These are phyloP conservation scores for Miamiensis avidus DNA, from an alignment of 169 alveolate species.

Conservation along the genomic window DNA sequence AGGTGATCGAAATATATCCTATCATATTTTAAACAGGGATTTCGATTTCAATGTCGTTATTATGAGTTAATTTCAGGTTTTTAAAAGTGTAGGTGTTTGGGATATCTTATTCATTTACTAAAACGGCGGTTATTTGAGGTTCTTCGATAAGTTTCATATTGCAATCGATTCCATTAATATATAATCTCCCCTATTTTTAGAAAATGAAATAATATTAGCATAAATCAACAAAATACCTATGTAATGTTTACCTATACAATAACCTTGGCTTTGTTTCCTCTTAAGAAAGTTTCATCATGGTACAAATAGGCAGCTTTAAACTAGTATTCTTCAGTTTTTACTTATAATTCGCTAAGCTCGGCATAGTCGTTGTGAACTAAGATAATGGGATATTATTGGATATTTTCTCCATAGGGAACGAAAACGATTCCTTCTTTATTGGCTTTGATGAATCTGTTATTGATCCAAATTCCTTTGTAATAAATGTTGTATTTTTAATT, in stretches of 20 bases:
- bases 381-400: constrained; percentile 24
- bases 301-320: constrained; percentile 39
- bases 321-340: constrained; percentile 44
- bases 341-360: constrained; percentile 38
- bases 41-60: constrained; percentile 14
- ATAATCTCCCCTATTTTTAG: neutral
- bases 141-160: constrained; percentile 4
- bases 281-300: constrained; percentile 41
- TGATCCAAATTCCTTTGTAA: constrained; percentile 32
- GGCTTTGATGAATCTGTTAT: neutral
- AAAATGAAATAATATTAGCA: neutral
- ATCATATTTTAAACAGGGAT: constrained; percentile 9
- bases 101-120: constrained; percentile 9
- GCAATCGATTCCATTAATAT: neutral
- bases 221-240: too few relatives aligned
- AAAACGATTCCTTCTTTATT: constrained; percentile 16
- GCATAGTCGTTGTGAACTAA: constrained; percentile 56
- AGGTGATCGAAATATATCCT: neutral
- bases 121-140: neutral
- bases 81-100: constrained; percentile 12
- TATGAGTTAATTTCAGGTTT: neutral
- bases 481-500: too few relatives aligned
- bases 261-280: constrained; percentile 55
- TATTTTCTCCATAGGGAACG: constrained; percentile 45
- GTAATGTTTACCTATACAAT: constrained; percentile 18